Evolutionary conservation across 2,329 filamentous ascomycete genomes (phyloP).

Genomic region (Zymoseptoria pseudotritici): DNA sequence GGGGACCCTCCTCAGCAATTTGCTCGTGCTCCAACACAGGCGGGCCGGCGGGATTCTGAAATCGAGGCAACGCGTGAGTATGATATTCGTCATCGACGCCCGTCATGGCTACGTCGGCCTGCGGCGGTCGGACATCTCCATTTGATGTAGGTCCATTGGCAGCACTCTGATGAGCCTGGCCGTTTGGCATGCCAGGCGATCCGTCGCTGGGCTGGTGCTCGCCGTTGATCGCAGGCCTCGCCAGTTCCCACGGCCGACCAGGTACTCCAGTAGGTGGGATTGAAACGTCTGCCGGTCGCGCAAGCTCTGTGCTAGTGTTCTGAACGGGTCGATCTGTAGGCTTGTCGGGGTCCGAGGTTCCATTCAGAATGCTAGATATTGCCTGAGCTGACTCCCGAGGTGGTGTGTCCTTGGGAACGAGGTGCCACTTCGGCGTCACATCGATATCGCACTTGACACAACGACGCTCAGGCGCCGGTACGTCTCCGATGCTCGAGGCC

Average conservation of each 20-base stretch:
- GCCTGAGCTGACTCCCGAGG: background rate
- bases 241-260: constrained; percentile 22
- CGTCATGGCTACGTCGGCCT: constrained; percentile 7
- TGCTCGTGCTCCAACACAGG: constrained; percentile 9
- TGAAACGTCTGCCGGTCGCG: background rate
- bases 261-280: constrained; percentile 10
- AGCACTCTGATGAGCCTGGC: constrained; percentile 6
- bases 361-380: background rate
- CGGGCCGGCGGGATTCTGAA: constrained; percentile 17
- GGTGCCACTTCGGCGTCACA: constrained; percentile 57
- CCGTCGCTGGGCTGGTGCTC: constrained; percentile 8
- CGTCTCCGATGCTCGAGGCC: constrained; percentile 21
- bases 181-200: constrained; percentile 1
- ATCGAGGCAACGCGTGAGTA: constrained; percentile 20
- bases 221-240: constrained; percentile 2
- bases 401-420: constrained; percentile 9
- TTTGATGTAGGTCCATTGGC: constrained; percentile 4
- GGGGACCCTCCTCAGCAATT: constrained; percentile 6
- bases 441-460: constrained; percentile 50
- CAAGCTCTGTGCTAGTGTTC: background rate
- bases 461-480: constrained; percentile 28
- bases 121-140: constrained; percentile 9
- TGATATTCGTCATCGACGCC: constrained; percentile 18
- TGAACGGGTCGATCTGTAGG: background rate
- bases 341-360: background rate